Conservation (phyloP, 371 early-diverging fungal species). For the Mucor piriformis region DNA sequence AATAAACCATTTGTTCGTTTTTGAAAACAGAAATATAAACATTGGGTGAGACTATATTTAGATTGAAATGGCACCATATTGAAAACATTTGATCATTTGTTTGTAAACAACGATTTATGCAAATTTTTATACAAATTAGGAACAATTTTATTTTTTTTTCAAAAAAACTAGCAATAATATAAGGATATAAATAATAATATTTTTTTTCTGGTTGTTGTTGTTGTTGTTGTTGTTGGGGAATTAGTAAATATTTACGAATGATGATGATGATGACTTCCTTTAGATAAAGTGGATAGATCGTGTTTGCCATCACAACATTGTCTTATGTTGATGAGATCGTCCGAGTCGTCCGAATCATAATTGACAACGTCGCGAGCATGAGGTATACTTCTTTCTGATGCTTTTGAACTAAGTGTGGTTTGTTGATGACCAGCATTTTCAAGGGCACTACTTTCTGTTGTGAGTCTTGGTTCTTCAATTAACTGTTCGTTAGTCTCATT, state of each 20-base stretch:
- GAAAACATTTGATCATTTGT: no score
- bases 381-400: slow-evolving; percentile 1
- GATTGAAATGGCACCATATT: no score
- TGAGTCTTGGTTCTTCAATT: slow-evolving; percentile 16
- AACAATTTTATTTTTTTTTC: no score
- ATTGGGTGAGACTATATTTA: no score
- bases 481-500: slow-evolving; percentile 4
- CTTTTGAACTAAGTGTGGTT: slow-evolving; percentile 7
- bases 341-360: slow-evolving; percentile 39
- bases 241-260: slow-evolving; percentile 10
- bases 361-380: slow-evolving; percentile 10
- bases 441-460: slow-evolving; percentile 10
- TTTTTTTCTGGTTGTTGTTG: no score
- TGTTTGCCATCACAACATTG: slow-evolving; percentile 49
- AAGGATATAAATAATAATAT: no score
- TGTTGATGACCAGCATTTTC: slow-evolving; percentile 25
- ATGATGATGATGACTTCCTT: slow-evolving; percentile 22
- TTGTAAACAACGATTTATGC: no score
- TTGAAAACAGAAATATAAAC: no score
- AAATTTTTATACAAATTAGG: no score
- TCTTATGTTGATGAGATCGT: slow-evolving; percentile 39
- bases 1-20: no score
- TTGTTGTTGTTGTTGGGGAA: no score
- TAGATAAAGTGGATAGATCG: slow-evolving; percentile 35
- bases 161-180: no score